Evolutionary conservation across 306 rosid genomes (phyloP), one percentile per base, ranked within the genome.

Genomic region (Vigna unguiculata): DNA sequence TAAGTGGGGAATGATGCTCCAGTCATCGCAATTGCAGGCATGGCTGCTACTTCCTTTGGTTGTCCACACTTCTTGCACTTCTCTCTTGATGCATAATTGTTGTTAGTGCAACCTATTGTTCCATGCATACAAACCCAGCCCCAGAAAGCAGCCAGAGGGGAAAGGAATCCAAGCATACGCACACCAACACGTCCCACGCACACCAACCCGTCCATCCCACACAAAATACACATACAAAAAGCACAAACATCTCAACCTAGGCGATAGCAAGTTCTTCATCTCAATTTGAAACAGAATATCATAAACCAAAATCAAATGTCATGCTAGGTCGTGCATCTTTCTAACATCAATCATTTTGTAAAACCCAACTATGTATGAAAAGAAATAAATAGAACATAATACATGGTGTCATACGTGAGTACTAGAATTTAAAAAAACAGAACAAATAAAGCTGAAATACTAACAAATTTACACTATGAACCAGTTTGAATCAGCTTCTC

Each of bases 1-100:
- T 85, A 95, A 60, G 87, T 54, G 14, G 97, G 96, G 78, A 89
- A 86, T 75, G 97, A 89, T 79, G 89, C 90, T 69, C 96, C 97
- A 4, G 88, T 88, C 90, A 95, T 80, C 63, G 96, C 95, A 69
- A 89, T 71, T 13, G 97, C 96, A 46, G 97, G 91, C 96, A 94
- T 90, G 83, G 96, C 93, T 46, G 97, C 96, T 77, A 90, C 81
- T 90, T 90, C 97, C 96, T 92, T 95, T 28, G 87, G 93, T 84
- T 95, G 92, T 71, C 99, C 97, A 41, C 97, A 95, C 85, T 90
- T 95, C 85, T 95, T 95, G 92, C 97, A 95, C 93, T 87, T 92
- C 80, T 92, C 97, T 95, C 97, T 87, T 89, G 99, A 95, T 85
- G 99, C 99, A 92, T 95, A 95, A 92, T 95, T 95, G 97, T 92